Evolutionary conservation across 2,329 filamentous ascomycete genomes (phyloP).

Genomic region (Penicillium sp.): DNA sequence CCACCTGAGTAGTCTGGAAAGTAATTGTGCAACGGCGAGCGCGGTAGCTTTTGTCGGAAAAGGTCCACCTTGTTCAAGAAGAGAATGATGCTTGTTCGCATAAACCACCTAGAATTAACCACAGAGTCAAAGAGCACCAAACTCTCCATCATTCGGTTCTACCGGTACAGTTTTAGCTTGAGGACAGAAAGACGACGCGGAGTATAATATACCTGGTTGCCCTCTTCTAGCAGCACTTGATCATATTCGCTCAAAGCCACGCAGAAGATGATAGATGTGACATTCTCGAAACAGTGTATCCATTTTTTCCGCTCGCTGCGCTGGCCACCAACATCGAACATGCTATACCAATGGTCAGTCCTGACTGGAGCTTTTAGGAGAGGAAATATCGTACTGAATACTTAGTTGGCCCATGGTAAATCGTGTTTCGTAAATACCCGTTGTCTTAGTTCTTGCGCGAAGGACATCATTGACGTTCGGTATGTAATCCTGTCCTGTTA

Average conservation of each 20-base stretch:
- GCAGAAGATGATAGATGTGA: constrained; percentile 99
- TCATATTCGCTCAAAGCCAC: constrained; percentile 98
- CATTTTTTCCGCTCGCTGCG: constrained; percentile 98
- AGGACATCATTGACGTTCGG: constrained; percentile 95
- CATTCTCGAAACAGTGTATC: constrained; percentile 99
- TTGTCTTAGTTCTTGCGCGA: constrained; percentile 95
- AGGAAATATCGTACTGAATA: constrained; percentile 77
- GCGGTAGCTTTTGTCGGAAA: constrained; percentile 90
- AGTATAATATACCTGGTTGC: constrained; percentile 76
- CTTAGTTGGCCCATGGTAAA: constrained; percentile 99
- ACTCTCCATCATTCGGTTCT: constrained; percentile 99
- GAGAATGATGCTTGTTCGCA: constrained; percentile 96
- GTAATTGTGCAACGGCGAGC: constrained; percentile 90
- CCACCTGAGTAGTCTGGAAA: constrained; percentile 98
- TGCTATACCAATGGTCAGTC: constrained; percentile 60
- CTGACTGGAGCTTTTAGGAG: constrained; percentile 25
- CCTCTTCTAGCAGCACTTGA: constrained; percentile 94
- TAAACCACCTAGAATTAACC: constrained; percentile 98
- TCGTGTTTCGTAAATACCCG: constrained; percentile 97
- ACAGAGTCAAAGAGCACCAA: constrained; percentile 96
- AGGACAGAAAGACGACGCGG: constrained; percentile 14
- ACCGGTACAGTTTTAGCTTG: constrained; percentile 18
- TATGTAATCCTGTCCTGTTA: constrained; percentile 82
- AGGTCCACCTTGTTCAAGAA: constrained; percentile 99
- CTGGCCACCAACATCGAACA: constrained; percentile 99